These are phyloP conservation scores for Mallotus repandus DNA, from an alignment of 441 rosid genomes.

Conservation along the genomic window DNA sequence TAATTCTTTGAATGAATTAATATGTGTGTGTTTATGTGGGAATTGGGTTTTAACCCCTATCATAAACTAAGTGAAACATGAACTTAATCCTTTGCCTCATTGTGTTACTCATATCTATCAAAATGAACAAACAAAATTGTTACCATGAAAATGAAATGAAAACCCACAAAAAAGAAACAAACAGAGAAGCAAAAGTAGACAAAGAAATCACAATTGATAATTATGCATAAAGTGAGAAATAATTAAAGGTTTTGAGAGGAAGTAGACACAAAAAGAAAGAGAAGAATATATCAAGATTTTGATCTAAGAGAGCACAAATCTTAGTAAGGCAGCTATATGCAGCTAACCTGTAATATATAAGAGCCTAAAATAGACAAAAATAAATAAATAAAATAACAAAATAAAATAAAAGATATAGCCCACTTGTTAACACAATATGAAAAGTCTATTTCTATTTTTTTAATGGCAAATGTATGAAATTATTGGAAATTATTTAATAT, in stretches of 20 bases:
- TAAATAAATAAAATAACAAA: not conserved
- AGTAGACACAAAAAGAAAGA: not conserved
- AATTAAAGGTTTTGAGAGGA: not conserved
- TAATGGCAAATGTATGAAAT: too few species aligned
- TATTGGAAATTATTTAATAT: too few species aligned
- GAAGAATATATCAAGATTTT: not conserved
- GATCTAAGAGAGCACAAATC: conserved; percentile 5
- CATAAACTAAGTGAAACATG: conserved; percentile 47
- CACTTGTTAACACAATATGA: conserved; percentile 30
- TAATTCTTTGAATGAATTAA: not conserved
- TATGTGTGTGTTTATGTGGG: too few species aligned
- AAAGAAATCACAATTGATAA: not conserved
- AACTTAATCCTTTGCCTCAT: conserved; percentile 41
- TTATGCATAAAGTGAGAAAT: not conserved
- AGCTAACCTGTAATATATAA: conserved; percentile 5
- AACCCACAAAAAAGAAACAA: not conserved
- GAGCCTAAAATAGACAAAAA: not conserved
- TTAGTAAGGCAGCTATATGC: not conserved
- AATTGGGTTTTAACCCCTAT: conserved; percentile 40
- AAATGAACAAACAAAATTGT: not conserved
- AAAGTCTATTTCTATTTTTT: not conserved
- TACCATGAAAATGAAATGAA: conserved; percentile 7
- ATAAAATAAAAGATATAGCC: not conserved
- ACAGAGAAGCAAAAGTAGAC: too few species aligned
- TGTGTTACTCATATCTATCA: conserved; percentile 46